Percentiles rank a stretch among this genome's conserved stretches.
These are phyloP conservation scores for Symbiodinium pilosum DNA, from an alignment of 73 alveolate species.

Conservation along the genomic window DNA sequence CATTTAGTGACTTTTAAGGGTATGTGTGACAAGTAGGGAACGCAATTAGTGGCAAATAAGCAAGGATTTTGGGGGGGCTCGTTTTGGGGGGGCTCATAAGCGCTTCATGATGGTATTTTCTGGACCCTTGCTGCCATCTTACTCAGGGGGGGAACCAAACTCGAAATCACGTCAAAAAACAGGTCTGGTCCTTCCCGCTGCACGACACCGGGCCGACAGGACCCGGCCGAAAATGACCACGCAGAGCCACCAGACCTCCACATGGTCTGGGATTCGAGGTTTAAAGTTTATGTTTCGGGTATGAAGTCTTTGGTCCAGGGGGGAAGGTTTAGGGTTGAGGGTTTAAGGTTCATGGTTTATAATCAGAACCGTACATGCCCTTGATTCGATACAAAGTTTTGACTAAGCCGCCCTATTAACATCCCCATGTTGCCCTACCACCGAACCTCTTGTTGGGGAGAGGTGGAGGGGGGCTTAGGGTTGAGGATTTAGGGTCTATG, in stretches of 20 bases:
- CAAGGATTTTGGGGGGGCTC: neutral
- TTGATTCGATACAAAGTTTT: too few species aligned
- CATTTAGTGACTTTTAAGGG: neutral
- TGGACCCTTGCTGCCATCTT: too few species aligned
- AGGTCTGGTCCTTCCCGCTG: neutral
- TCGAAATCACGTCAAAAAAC: too few species aligned
- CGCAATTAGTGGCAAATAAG: neutral
- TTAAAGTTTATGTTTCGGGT: neutral
- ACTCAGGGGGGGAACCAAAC: too few species aligned
- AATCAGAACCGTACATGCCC: too few species aligned
- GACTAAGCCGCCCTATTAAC: too few species aligned
- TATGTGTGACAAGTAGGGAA: neutral
- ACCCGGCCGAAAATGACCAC: neutral
- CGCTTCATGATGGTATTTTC: neutral
- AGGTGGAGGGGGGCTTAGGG: neutral
- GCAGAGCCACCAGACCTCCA: conserved; percentile 11
- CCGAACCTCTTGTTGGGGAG: neutral
- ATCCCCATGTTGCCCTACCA: neutral
- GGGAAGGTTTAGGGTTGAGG: neutral
- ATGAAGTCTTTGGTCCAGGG: neutral
- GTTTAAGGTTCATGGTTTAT: neutral
- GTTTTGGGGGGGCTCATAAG: neutral
- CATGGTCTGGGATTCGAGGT: neutral
- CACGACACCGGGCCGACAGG: neutral
- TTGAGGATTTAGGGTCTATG: neutral